Conservation (phyloP, 2,329 filamentous ascomycete genomes). For the Fusarium solani-melongenae region DNA sequence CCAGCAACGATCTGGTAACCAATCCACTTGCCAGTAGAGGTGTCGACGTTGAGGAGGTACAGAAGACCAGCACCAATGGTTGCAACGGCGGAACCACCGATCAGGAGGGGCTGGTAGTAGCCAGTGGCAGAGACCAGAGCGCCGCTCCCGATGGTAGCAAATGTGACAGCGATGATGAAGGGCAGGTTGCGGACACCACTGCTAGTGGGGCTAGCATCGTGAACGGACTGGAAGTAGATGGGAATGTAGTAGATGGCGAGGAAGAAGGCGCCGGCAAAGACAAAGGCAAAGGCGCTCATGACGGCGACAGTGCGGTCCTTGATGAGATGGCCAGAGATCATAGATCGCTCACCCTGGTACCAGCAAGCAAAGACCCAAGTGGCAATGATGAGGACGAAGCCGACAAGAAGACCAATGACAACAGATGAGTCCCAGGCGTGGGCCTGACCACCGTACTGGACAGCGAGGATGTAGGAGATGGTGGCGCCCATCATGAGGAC, state of each 20-base stretch:
- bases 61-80: constrained; percentile 56
- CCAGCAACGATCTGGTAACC: constrained; percentile 65
- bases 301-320: constrained; percentile 52
- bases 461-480: constrained; percentile 57
- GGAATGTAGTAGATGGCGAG: constrained; percentile 60
- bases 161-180: constrained; percentile 56
- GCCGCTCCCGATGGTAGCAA: constrained; percentile 55
- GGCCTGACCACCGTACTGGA: constrained; percentile 60
- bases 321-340: constrained; percentile 54
- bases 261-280: constrained; percentile 57
- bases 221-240: constrained; percentile 59
- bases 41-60: constrained; percentile 53
- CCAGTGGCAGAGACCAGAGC: constrained; percentile 53
- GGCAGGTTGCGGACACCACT: constrained; percentile 59
- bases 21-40: constrained; percentile 59
- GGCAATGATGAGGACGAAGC: constrained; percentile 48
- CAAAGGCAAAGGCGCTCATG: constrained; percentile 54
- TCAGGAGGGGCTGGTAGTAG: constrained; percentile 57
- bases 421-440: constrained; percentile 55
- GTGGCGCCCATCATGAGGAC: constrained; percentile 57
- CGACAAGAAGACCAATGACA: constrained; percentile 58
- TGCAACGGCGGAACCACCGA: constrained; percentile 57
- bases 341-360: constrained; percentile 58
- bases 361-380: constrained; percentile 53
- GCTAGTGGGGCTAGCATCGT: constrained; percentile 52